Evolutionary conservation across 2,329 filamentous ascomycete genomes (phyloP).

Genomic region (Penicillium thymicola): DNA sequence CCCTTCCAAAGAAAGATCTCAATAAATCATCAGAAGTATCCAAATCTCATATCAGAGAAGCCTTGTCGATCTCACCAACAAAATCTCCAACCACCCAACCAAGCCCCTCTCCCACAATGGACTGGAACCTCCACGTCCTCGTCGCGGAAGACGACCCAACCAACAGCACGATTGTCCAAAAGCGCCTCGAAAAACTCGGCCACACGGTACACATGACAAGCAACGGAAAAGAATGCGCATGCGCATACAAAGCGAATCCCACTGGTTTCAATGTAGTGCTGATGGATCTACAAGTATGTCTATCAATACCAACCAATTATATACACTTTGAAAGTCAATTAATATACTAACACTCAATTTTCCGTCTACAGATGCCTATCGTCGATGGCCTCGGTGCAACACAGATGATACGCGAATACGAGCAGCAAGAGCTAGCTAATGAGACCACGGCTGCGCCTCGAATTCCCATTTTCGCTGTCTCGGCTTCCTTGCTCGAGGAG

Average conservation of each 20-base stretch:
- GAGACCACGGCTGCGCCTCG: conserved; percentile 33
- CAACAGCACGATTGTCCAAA: conserved; percentile 77
- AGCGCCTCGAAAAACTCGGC: conserved; percentile 72
- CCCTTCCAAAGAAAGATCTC: neutral
- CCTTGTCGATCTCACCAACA: neutral
- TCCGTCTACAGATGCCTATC: conserved; percentile 72
- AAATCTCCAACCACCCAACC: neutral
- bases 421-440: conserved; percentile 48
- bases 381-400: conserved; percentile 79
- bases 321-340: neutral
- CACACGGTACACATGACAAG: conserved; percentile 69
- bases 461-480: conserved; percentile 81
- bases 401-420: conserved; percentile 75
- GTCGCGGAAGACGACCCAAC: conserved; percentile 87
- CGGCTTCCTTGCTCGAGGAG: conserved; percentile 72
- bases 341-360: neutral
- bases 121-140: conserved; percentile 51
- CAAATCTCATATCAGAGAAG: neutral
- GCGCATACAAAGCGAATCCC: conserved; percentile 63
- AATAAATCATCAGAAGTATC: neutral
- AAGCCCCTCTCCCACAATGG: neutral
- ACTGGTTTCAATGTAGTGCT: conserved; percentile 71
- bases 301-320: neutral
- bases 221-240: conserved; percentile 82
- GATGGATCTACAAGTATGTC: conserved; percentile 85